These are phyloP conservation scores for Fusarium camptoceras DNA, from an alignment of 2,329 filamentous ascomycete genomes.

Conservation along the genomic window DNA sequence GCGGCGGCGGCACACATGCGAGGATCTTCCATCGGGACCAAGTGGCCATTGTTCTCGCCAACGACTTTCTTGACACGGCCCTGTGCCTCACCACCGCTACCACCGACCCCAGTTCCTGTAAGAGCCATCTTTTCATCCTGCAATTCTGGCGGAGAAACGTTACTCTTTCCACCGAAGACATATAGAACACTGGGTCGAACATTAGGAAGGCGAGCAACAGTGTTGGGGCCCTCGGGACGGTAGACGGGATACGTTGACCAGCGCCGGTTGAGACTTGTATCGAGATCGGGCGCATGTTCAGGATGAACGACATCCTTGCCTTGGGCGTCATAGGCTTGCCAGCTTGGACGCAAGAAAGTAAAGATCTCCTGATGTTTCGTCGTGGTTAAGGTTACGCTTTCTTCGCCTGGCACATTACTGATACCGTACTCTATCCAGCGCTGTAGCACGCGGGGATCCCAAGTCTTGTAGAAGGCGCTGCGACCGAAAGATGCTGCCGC, in stretches of 20 bases:
- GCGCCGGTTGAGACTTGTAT: slow-evolving; percentile 52
- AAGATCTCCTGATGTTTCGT: slow-evolving; percentile 85
- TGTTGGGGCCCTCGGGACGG: slow-evolving; percentile 70
- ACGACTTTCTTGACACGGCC: slow-evolving; percentile 76
- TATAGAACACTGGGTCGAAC: slow-evolving; percentile 76
- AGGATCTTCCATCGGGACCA: slow-evolving; percentile 86
- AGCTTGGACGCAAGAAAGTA: slow-evolving; percentile 76
- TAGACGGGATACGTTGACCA: slow-evolving; percentile 69
- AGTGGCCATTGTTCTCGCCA: slow-evolving; percentile 76
- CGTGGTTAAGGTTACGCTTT: slow-evolving; percentile 78
- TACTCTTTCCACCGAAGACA: slow-evolving; percentile 72
- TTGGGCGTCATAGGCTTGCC: slow-evolving; percentile 55
- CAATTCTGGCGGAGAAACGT: slow-evolving; percentile 63
- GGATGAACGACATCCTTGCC: slow-evolving; percentile 56
- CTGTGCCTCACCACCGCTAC: slow-evolving; percentile 71
- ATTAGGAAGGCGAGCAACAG: slow-evolving; percentile 67
- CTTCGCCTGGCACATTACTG: slow-evolving; percentile 65
- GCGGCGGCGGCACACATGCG: slow-evolving; percentile 71
- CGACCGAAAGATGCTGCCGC: slow-evolving; percentile 75
- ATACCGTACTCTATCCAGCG: slow-evolving; percentile 73
- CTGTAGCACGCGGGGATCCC: slow-evolving; percentile 85
- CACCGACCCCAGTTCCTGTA: slow-evolving; percentile 75
- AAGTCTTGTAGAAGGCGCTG: slow-evolving; percentile 78
- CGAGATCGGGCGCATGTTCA: slow-evolving; percentile 59
- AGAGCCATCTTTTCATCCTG: slow-evolving; percentile 69